These are phyloP conservation scores for Blastobotrys elegans DNA, from an alignment of 1,139 yeast genomes.

Conservation along the genomic window DNA sequence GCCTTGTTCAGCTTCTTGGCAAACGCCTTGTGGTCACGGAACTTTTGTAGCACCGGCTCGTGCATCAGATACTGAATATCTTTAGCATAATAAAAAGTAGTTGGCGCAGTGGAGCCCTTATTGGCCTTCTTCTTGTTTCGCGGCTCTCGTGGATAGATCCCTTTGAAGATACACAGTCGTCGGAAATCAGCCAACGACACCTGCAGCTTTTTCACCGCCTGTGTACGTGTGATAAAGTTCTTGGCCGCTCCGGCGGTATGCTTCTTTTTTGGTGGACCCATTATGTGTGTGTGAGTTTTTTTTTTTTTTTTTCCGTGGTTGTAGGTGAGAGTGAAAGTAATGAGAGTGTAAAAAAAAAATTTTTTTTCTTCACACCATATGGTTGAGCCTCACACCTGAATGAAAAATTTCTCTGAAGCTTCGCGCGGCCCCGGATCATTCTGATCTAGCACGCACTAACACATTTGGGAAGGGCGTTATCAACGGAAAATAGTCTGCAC, in stretches of 20 bases:
- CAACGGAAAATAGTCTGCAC: too few relatives aligned
- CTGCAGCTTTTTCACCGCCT: conserved; percentile 88
- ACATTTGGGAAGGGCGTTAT: too few relatives aligned
- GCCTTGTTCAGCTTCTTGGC: conserved; percentile 87
- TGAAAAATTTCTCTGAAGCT: too few relatives aligned
- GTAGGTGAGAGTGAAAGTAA: background rate
- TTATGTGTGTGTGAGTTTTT: conserved; percentile 4
- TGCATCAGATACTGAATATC: conserved; percentile 93
- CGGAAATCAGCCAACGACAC: conserved; percentile 97
- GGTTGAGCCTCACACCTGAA: background rate
- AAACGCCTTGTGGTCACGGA: conserved; percentile 93
- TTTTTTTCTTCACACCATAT: background rate
- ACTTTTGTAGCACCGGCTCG: conserved; percentile 88
- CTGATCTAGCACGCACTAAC: too few relatives aligned
- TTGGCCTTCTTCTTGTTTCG: conserved; percentile 94
- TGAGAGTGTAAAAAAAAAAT: background rate
- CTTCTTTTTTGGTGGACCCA: conserved; percentile 55
- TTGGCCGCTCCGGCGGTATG: conserved; percentile 87
- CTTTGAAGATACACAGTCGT: conserved; percentile 94
- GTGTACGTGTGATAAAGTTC: conserved; percentile 90
- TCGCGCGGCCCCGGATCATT: too few relatives aligned
- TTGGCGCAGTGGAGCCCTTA: conserved; percentile 94
- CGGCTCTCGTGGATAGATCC: conserved; percentile 88
- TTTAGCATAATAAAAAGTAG: conserved; percentile 87
- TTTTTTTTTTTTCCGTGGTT: background rate